Conservation (phyloP, 176 grass and related monocot species). For the Musa itinerans region DNA sequence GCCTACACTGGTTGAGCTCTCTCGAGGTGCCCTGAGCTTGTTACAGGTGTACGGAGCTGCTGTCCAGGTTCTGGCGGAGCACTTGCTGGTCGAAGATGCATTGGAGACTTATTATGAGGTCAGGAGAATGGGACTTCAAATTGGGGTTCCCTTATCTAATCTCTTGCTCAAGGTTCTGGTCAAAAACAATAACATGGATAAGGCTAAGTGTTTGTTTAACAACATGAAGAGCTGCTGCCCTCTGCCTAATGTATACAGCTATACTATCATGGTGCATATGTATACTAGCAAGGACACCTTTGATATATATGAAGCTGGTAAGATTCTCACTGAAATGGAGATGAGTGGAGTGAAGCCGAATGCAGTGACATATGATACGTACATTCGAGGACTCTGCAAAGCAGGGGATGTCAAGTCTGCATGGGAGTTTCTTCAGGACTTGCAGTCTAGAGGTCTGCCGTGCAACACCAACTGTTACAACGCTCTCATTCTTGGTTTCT, state of each 20-base stretch:
- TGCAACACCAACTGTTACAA: slow-evolving; percentile 31
- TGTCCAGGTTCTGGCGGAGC: slow-evolving; percentile 19
- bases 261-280: slow-evolving; percentile 25
- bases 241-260: slow-evolving; percentile 28
- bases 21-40: slow-evolving; percentile 12
- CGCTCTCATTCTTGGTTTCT: slow-evolving; percentile 27
- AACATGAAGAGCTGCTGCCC: slow-evolving; percentile 21
- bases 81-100: slow-evolving; percentile 16
- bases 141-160: slow-evolving; percentile 25
- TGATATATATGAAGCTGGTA: slow-evolving; percentile 14
- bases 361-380: slow-evolving; percentile 23
- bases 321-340: slow-evolving; percentile 21
- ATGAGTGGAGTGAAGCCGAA: slow-evolving; percentile 21
- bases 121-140: slow-evolving; percentile 6
- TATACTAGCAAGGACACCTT: slow-evolving; percentile 8
- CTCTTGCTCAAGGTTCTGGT: slow-evolving; percentile 27
- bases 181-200: slow-evolving; percentile 4
- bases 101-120: slow-evolving; percentile 19
- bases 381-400: slow-evolving; percentile 23
- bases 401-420: slow-evolving; percentile 26
- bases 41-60: not conserved
- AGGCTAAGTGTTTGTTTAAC: slow-evolving; percentile 19
- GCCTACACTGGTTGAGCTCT: slow-evolving; percentile 6
- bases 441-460: slow-evolving; percentile 8
- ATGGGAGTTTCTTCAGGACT: slow-evolving; percentile 20